Percentiles rank a stretch among this genome's conserved stretches.
These are phyloP conservation scores for Syzygium grande DNA, from an alignment of 345 rosid species.

Conservation along the genomic window DNA sequence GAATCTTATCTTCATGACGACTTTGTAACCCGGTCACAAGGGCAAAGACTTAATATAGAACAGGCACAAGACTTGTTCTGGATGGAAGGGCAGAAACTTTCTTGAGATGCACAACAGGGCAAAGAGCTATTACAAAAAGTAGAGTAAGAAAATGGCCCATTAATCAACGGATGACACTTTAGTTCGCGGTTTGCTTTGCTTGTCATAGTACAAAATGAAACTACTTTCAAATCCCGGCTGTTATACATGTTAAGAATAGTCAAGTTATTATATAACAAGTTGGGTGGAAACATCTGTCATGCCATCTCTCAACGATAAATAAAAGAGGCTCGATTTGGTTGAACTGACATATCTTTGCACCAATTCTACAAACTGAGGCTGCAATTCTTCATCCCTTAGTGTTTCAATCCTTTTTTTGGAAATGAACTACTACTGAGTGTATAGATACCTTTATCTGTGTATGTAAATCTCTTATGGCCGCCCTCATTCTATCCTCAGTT, in stretches of 20 bases:
- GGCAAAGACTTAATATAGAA: not conserved
- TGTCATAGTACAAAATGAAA: too few relatives aligned
- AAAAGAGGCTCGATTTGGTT: not conserved
- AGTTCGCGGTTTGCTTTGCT: too few relatives aligned
- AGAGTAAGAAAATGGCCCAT: not conserved
- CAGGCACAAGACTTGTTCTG: not conserved
- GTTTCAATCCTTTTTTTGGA: slow-evolving; percentile 77
- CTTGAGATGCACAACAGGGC: not conserved
- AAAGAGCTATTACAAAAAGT: not conserved
- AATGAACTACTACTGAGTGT: slow-evolving; percentile 73
- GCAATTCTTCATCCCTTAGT: slow-evolving; percentile 84
- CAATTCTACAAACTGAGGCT: slow-evolving; percentile 78
- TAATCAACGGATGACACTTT: too few relatives aligned
- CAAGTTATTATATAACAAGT: too few relatives aligned
- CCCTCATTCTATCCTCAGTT: slow-evolving; percentile 59
- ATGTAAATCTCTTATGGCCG: slow-evolving; percentile 57
- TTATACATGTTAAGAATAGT: too few relatives aligned
- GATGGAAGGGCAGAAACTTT: too few relatives aligned
- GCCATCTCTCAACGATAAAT: not conserved
- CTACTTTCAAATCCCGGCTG: too few relatives aligned
- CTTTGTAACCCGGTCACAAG: not conserved
- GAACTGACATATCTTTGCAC: slow-evolving; percentile 45
- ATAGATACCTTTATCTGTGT: slow-evolving; percentile 72
- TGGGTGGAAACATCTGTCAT: too few relatives aligned
- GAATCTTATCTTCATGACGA: not conserved